These are phyloP conservation scores for Colletotrichum higginsianum DNA, from an alignment of 2,329 filamentous ascomycete genomes.

Conservation along the genomic window DNA sequence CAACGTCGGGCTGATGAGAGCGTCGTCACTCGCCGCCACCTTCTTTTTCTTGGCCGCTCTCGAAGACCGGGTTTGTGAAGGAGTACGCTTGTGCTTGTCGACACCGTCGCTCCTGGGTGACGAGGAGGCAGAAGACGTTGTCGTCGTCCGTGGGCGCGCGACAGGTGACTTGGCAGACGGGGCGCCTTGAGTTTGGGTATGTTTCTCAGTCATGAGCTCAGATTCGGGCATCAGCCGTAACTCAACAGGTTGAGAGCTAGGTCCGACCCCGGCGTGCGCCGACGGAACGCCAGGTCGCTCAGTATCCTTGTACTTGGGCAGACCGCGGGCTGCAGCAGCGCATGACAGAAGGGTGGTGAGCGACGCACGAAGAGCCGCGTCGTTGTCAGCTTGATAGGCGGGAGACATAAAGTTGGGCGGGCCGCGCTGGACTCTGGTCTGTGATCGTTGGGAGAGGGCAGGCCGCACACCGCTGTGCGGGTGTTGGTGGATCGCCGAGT, in stretches of 20 bases:
- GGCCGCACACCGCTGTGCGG: conserved; percentile 66
- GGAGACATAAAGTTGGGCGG: conserved; percentile 78
- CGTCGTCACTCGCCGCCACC: conserved; percentile 55
- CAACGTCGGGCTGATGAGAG: conserved; percentile 71
- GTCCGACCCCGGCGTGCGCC: conserved; percentile 57
- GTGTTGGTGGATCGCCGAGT: conserved; percentile 64
- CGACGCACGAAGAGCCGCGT: conserved; percentile 91
- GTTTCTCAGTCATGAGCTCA: conserved; percentile 64
- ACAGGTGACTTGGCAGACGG: conserved; percentile 48
- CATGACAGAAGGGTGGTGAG: conserved; percentile 97
- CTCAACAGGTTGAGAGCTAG: conserved; percentile 69
- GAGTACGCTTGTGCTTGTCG: conserved; percentile 67
- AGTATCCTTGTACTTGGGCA: conserved; percentile 75
- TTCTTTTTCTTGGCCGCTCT: conserved; percentile 74
- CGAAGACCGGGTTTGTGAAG: conserved; percentile 51
- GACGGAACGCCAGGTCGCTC: conserved; percentile 50
- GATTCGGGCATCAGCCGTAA: conserved; percentile 73
- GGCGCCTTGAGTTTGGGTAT: conserved; percentile 43
- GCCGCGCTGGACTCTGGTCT: conserved; percentile 61
- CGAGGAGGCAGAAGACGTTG: conserved; percentile 43
- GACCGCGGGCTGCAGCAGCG: conserved; percentile 87
- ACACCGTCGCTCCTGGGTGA: conserved; percentile 44
- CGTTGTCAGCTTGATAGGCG: conserved; percentile 87
- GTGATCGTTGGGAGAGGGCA: conserved; percentile 64
- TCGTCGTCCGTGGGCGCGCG: conserved; percentile 46